These are phyloP conservation scores for Paramecium biaurelia DNA, from an alignment of 73 alveolate genomes.

Conservation along the genomic window DNA sequence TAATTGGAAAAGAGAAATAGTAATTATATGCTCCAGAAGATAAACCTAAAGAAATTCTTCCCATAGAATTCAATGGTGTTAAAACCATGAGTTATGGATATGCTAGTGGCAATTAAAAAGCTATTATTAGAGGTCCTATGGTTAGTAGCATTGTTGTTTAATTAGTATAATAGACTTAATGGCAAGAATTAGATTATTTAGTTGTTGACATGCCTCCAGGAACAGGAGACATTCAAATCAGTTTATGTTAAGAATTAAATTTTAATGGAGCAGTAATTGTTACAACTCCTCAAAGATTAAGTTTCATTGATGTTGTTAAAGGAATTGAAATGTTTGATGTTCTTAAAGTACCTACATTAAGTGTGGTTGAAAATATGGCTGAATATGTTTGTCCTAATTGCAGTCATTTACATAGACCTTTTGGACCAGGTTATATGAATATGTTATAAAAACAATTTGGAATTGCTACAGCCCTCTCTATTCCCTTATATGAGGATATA, in stretches of 20 bases:
- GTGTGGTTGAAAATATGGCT: conserved; percentile 89
- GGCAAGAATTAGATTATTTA: conserved; percentile 95
- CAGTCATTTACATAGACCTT: conserved; percentile 76
- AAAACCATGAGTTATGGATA: conserved; percentile 91
- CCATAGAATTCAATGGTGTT: conserved; percentile 84
- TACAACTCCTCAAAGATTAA: conserved; percentile 91
- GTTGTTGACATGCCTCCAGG: conserved; percentile 97
- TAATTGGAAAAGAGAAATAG: conserved; percentile 71
- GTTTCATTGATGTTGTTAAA: conserved; percentile 87
- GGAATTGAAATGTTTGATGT: conserved; percentile 91
- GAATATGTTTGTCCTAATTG: conserved; percentile 74
- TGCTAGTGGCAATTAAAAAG: conserved; percentile 75
- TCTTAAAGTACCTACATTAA: conserved; percentile 86
- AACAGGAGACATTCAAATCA: conserved; percentile 91
- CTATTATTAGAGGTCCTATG: conserved; percentile 96
- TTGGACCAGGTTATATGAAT: conserved; percentile 84
- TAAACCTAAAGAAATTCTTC: conserved; percentile 77
- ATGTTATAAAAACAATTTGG: conserved; percentile 81
- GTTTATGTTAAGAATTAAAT: conserved; percentile 80
- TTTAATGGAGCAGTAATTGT: conserved; percentile 91
- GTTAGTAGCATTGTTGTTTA: conserved; percentile 80
- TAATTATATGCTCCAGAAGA: conserved; percentile 72
- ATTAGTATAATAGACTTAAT: conserved; percentile 75
- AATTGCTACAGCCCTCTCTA: conserved; percentile 76
- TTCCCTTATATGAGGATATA: conserved; percentile 75